phyloP scores from a whole-genome alignment of 306 rosid genomes.

The Corylus americana region DNA sequence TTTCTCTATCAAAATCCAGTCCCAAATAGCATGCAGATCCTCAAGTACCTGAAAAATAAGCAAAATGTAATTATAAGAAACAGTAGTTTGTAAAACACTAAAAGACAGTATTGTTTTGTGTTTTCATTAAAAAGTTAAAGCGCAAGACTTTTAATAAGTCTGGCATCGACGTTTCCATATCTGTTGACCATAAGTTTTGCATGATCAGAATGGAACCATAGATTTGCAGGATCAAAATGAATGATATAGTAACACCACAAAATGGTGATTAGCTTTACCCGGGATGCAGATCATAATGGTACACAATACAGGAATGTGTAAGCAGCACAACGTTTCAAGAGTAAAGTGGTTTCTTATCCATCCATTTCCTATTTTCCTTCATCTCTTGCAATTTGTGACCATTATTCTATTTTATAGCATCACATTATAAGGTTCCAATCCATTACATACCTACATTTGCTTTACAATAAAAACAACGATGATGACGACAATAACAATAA shows the following conservation, averaged over 20 bases:
- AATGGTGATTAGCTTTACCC: background rate
- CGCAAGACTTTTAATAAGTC: background rate
- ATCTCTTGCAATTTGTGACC: conserved; percentile 1
- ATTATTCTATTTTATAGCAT: background rate
- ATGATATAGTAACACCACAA: background rate
- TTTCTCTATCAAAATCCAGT: conserved; percentile 82
- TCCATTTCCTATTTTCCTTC: background rate
- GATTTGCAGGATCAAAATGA: background rate
- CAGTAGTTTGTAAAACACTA: background rate
- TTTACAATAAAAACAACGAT: background rate
- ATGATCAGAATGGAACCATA: background rate
- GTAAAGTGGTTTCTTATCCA: background rate
- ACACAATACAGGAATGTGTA: background rate
- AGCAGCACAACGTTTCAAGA: background rate
- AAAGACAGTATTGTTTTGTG: background rate
- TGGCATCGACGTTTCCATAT: background rate
- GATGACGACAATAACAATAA: background rate
- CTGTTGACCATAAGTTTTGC: background rate
- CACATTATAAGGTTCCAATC: background rate
- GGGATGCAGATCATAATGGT: background rate
- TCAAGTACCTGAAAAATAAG: conserved; percentile 67
- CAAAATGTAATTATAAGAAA: conserved; percentile 25
- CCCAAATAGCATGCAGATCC: conserved; percentile 86
- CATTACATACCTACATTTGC: background rate
- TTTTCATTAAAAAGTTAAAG: background rate